These are phyloP conservation scores for Solanum paucissectum DNA, from an alignment of 257 asterid species.

Conservation along the genomic window DNA sequence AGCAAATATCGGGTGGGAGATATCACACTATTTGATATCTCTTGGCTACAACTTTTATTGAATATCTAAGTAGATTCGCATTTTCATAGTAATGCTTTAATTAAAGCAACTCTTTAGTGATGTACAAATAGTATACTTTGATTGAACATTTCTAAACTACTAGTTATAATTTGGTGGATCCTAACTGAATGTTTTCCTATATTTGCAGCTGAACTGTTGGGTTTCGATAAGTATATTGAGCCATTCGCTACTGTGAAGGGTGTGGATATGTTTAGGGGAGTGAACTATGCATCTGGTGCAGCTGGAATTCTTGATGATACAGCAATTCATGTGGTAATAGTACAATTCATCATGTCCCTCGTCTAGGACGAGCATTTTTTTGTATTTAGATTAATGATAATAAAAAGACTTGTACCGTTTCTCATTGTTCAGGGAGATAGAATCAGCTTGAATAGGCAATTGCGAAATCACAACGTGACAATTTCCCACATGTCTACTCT, in stretches of 20 bases:
- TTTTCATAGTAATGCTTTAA: neutral
- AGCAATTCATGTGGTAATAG: neutral
- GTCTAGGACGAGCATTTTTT: neutral
- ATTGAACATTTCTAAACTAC: neutral
- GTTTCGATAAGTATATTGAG: neutral
- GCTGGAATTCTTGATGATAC: constrained; percentile 7
- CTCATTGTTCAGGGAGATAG: constrained; percentile 5
- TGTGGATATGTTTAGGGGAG: neutral
- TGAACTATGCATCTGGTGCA: constrained; percentile 11
- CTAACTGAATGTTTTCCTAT: neutral
- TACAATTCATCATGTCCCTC: neutral
- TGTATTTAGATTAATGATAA: neutral
- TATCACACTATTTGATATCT: too few species aligned
- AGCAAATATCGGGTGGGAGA: too few species aligned
- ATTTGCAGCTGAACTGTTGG: neutral
- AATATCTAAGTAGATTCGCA: too few species aligned
- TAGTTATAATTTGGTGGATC: neutral
- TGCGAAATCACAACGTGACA: neutral
- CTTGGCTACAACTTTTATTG: too few species aligned
- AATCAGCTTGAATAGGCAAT: constrained; percentile 10
- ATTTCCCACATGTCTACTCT: neutral
- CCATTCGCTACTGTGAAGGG: constrained; percentile 1
- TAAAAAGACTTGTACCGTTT: neutral
- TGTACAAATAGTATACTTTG: neutral
- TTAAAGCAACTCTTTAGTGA: neutral